A percentile compares a stretch with the other conserved stretches of the same genome.
Evolutionary conservation across 805 yeast genomes (phyloP).

Genomic region (Brettanomyces custersianus): DNA sequence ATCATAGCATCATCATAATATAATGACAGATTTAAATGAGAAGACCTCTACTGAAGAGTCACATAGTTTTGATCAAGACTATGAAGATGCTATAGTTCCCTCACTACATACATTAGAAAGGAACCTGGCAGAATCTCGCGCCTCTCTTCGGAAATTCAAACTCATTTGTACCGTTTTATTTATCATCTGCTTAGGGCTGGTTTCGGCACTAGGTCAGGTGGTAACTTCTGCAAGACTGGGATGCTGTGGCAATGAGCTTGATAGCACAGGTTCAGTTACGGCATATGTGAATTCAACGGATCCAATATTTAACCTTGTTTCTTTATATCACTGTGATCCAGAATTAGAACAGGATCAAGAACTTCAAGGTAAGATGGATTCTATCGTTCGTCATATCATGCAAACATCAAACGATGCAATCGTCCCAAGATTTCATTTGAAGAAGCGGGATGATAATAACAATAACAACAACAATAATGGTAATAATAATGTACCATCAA

Average conservation of each 20-base stretch:
- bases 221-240: neutral
- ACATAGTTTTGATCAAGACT: too few relatives aligned
- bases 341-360: conserved; percentile 1
- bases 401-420: conserved; percentile 18
- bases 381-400: conserved; percentile 17
- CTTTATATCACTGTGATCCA: neutral
- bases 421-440: conserved; percentile 19
- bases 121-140: neutral
- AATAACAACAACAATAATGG: too few relatives aligned
- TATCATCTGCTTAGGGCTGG: conserved; percentile 1
- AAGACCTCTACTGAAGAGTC: too few relatives aligned
- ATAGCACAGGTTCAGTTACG: too few relatives aligned
- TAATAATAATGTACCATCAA: too few relatives aligned
- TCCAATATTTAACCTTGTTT: neutral
- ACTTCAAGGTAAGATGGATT: conserved; percentile 7
- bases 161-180: neutral
- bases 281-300: too few relatives aligned
- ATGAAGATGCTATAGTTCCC: too few relatives aligned
- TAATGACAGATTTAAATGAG: too few relatives aligned
- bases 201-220: neutral
- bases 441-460: conserved; percentile 14
- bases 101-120: neutral
- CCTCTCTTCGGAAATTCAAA: neutral
- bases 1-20: too few relatives aligned
- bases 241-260: too few relatives aligned